Evolutionary conservation across 331 rosid genomes (phyloP), one percentile per base, ranked within the genome.

Genomic region (Erythrophleum ivorense): DNA sequence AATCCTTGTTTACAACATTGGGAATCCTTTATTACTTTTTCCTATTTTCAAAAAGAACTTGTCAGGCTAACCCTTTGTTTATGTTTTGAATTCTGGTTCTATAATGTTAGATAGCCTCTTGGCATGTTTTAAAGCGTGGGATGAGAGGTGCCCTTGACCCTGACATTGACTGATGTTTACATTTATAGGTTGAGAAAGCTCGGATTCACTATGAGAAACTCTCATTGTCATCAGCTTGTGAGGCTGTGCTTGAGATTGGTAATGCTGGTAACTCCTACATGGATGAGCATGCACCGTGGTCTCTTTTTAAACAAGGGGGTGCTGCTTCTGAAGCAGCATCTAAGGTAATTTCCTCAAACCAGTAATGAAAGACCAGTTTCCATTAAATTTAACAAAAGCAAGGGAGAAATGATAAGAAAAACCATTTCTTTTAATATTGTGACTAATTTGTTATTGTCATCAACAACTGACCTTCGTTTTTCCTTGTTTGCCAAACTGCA

Each of bases 211-310:
- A 91, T 70, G 97, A 86, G 88, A 82, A 84, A 49, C 97, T 95
- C 81, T 84, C 94, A 15, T 72, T 91, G 75, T 90, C 99, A 66
- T 88, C 97, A 14, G 99, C 99, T 76, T 93, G 98, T 84, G 99
- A 93, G 87, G 91, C 97, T 84, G 90, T 93, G 74, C 73, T 93
- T 67, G 97, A 91, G 87, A 93, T 95, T 38, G 95, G 97, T 29
- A 91, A 91, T 91, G 91, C 85, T 41, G 99, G 99, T 74, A 95
- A 95, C 85, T 85, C 80, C 58, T 93, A 91, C 84, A 91, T 95
- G 92, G 91, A 95, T 77, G 97, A 88, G 55, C 92, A 84, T 63
- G 97, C 99, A 0, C 98, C 99, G 8, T 93, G 99, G 99, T 93
- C 92, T 82, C 97, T 89, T 71, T 95, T 95, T 87, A 95, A 92